A percentile compares a stretch with the other conserved stretches of the same genome.
Conservation (phyloP, 805 yeast genomes). For the Candida qinlingensis region DNA sequence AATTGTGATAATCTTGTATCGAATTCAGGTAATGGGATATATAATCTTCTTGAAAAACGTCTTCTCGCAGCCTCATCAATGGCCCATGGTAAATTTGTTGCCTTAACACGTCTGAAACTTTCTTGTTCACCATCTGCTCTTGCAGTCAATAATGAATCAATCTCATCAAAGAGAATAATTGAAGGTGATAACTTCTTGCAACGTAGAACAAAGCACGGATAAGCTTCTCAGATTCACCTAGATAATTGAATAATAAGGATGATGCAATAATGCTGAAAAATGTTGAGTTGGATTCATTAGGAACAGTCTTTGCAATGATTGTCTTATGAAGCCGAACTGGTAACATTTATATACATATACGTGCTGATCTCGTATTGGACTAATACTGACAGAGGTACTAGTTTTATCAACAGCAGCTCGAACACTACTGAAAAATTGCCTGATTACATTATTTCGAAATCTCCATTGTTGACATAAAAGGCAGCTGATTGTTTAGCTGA, state of each 20-base stretch:
- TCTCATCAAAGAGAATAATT: constrained; percentile 92
- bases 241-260: constrained; percentile 76
- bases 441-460: background rate
- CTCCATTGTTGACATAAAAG: background rate
- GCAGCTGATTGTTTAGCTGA: background rate
- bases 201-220: constrained; percentile 83
- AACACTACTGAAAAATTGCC: background rate
- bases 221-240: constrained; percentile 92
- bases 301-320: constrained; percentile 95
- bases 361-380: background rate
- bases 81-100: constrained; percentile 94
- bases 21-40: constrained; percentile 88
- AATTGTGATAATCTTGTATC: constrained; percentile 76
- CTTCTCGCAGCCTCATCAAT: constrained; percentile 96
- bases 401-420: background rate
- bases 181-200: constrained; percentile 82
- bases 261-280: constrained; percentile 91
- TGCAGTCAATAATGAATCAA: constrained; percentile 81
- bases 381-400: background rate
- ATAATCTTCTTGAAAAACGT: constrained; percentile 85
- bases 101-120: constrained; percentile 82
- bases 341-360: too few relatives aligned
- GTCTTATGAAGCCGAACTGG: constrained; percentile 44
- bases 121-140: constrained; percentile 75
- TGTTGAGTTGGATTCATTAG: constrained; percentile 89